Evolutionary conservation across 2,329 filamentous ascomycete genomes (phyloP).

Genomic region (Thelonectria blattea): DNA sequence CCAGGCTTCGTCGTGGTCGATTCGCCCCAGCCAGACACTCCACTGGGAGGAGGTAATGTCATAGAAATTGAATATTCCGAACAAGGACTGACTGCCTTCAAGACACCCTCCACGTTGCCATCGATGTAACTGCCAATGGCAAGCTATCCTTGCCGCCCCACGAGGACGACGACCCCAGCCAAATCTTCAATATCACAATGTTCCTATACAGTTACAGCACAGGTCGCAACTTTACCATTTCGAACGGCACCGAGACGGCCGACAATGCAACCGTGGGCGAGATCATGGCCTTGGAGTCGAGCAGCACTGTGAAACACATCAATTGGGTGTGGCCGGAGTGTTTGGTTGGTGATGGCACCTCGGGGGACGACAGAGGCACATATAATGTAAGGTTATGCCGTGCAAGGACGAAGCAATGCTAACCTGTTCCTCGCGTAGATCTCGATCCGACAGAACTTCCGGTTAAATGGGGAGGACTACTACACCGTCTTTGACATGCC

Average conservation of each 20-base stretch:
- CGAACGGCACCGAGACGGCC: slow-evolving; percentile 62
- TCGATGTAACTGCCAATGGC: slow-evolving; percentile 71
- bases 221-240: slow-evolving; percentile 70
- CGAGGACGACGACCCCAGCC: slow-evolving; percentile 57
- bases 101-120: slow-evolving; percentile 66
- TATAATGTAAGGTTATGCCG: slow-evolving; percentile 60
- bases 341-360: slow-evolving; percentile 65
- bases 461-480: slow-evolving; percentile 65
- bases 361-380: slow-evolving; percentile 51
- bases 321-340: slow-evolving; percentile 76
- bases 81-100: slow-evolving; percentile 21
- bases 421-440: slow-evolving; percentile 50
- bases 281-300: slow-evolving; percentile 67
- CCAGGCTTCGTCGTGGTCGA: slow-evolving; percentile 72
- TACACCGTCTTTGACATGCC: slow-evolving; percentile 77
- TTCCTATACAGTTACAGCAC: slow-evolving; percentile 71
- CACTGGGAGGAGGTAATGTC: slow-evolving; percentile 65
- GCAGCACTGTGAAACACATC: slow-evolving; percentile 75
- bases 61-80: neutral
- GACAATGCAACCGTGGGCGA: slow-evolving; percentile 57
- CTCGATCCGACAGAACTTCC: slow-evolving; percentile 74
- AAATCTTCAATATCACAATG: slow-evolving; percentile 68
- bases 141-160: slow-evolving; percentile 65
- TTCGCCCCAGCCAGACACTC: slow-evolving; percentile 68
- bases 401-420: neutral